phyloP scores from a whole-genome alignment of 2,329 filamentous ascomycete species.

The Pseudohalonectria lignicola region DNA sequence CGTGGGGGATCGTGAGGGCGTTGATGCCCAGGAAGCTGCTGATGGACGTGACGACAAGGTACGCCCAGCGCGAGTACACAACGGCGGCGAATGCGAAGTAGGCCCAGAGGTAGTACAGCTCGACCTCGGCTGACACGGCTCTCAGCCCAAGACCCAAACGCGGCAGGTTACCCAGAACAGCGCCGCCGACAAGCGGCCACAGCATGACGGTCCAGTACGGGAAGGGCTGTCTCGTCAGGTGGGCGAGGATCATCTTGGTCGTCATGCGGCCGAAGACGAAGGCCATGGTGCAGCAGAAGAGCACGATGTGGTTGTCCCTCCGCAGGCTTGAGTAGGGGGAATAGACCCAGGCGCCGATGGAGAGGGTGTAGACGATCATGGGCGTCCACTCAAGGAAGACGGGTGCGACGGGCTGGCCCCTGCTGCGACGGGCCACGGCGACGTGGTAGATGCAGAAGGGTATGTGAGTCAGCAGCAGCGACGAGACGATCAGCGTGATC shows the following conservation, averaged over 20 bases:
- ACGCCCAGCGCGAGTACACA: slow-evolving; percentile 91
- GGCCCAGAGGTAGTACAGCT: slow-evolving; percentile 70
- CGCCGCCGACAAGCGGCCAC: slow-evolving; percentile 75
- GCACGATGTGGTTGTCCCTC: slow-evolving; percentile 73
- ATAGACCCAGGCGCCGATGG: slow-evolving; percentile 75
- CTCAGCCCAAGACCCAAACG: slow-evolving; percentile 51
- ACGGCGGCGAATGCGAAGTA: slow-evolving; percentile 76
- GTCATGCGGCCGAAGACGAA: slow-evolving; percentile 98
- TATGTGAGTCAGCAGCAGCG: slow-evolving; percentile 63
- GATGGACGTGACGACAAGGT: slow-evolving; percentile 81
- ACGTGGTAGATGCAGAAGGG: slow-evolving; percentile 89
- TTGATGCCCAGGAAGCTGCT: slow-evolving; percentile 90
- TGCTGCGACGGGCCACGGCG: slow-evolving; percentile 58
- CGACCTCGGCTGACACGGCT: slow-evolving; percentile 51
- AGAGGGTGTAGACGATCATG: slow-evolving; percentile 68
- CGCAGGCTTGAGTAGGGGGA: slow-evolving; percentile 79
- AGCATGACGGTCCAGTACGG: slow-evolving; percentile 95
- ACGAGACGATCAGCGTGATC: slow-evolving; percentile 58
- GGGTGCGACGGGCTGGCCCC: slow-evolving; percentile 64
- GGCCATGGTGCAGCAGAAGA: slow-evolving; percentile 90
- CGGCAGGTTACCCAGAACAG: slow-evolving; percentile 72
- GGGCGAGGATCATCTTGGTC: slow-evolving; percentile 96
- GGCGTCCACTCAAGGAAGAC: slow-evolving; percentile 92
- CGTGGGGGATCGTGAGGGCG: slow-evolving; percentile 71
- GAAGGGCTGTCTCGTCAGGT: slow-evolving; percentile 87